A percentile compares a stretch with the other conserved stretches of the same genome.
Conservation (phyloP, 1,284 basidiomycete genomes). For the Dichomitus squalens region DNA sequence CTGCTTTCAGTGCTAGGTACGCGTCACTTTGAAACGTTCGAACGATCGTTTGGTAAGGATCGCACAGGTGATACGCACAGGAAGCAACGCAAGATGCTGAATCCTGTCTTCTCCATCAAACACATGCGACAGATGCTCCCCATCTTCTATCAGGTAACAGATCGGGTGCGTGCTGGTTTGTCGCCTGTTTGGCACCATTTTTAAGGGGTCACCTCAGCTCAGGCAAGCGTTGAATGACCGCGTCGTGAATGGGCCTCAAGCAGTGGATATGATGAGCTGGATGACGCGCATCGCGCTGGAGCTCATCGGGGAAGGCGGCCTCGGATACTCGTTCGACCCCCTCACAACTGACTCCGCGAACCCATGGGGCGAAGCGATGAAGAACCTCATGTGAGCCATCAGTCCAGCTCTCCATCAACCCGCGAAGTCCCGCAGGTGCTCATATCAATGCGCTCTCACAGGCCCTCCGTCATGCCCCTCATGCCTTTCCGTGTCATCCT, state of each 20-base stretch:
- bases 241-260: constrained; percentile 2
- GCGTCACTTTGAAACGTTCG: not conserved
- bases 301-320: constrained; percentile 21
- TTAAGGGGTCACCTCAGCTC: not conserved
- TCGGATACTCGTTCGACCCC: constrained; percentile 24
- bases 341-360: constrained; percentile 20
- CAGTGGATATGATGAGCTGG: constrained; percentile 22
- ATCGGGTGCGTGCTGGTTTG: constrained; percentile 7
- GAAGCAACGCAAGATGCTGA: constrained; percentile 11
- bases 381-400: constrained; percentile 26
- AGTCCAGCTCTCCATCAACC: no score
- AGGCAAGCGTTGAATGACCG: constrained; percentile 11
- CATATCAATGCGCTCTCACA: not conserved
- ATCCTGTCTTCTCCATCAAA: constrained; percentile 21
- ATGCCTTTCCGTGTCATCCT: constrained; percentile 1
- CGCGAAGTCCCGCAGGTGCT: no score
- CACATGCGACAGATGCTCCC: constrained; percentile 22
- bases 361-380: constrained; percentile 27
- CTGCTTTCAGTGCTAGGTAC: constrained; percentile 11
- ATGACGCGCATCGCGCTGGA: constrained; percentile 21
- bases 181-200: not conserved
- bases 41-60: not conserved
- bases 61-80: constrained; percentile 24
- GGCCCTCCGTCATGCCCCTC: not conserved
- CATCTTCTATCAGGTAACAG: constrained; percentile 16